Evolutionary conservation across 768 basidiomycete species (phyloP), one percentile per base, ranked within the genome.

Genomic region (Lentinus tigrinus): DNA sequence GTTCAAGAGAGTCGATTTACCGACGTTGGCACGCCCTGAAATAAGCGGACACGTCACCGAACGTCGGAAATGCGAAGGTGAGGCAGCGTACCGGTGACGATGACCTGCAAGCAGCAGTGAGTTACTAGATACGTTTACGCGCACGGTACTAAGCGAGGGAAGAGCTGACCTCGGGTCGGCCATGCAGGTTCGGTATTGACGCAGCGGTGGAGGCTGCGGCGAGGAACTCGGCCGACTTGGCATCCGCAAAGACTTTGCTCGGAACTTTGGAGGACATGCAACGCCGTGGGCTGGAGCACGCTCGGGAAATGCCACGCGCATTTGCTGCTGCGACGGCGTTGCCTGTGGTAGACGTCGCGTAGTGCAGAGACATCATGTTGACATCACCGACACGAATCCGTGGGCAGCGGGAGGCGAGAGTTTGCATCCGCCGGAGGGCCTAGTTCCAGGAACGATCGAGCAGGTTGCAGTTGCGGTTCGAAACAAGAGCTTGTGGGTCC

Each of bases 1-100:
- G 62, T 91, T 92, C 9, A 91, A 77, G 28, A 92, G 70, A 3
- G 85, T 81, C 1, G 89, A 91, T 69, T 92, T 92, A 26, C 90
- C 90, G 23, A 78, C 84, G 65, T 92, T 92, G 3, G 90, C 89
- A 58, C 90, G 85, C 19, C 90, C 90, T 88, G 57, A 37, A 23
- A 27, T 24, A 16, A 13, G 16, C n/a, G n/a, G 14, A 34, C 8
- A 51, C 16, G 1, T 16, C 34, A 5, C 23, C 39, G 39, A 40
- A 16, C 14, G 39, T 26, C 10, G 19, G 13, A 4, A 23, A 31
- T 31, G 13, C 43, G n/a, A 10, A 21, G 21, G 14, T 1, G 13
- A 24, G 16, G 13, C n/a, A 4, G 46, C 65, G 11, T 13, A 67
- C 69, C 69, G 3, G 69, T 68, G 16, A 68, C 67, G 5, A 70